Conservation (phyloP, 805 yeast species). For the Wickerhamomyces mucosus region DNA sequence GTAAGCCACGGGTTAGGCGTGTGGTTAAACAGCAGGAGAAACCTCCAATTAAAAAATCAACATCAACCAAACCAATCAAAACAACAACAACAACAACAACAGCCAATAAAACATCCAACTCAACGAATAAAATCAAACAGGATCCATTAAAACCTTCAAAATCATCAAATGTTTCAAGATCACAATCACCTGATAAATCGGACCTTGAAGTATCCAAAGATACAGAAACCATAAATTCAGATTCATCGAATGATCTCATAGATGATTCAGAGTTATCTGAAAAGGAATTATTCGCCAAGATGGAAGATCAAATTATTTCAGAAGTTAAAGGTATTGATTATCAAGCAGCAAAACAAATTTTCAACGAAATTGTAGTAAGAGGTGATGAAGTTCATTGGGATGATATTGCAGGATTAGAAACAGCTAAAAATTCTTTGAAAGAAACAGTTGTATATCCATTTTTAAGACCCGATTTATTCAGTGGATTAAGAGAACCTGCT, state of each 20-base stretch:
- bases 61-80: slow-evolving; percentile 1
- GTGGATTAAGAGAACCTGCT: slow-evolving; percentile 90
- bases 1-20: slow-evolving; percentile 2
- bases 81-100: slow-evolving; percentile 4
- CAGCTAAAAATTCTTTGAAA: slow-evolving; percentile 80
- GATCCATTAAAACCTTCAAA: no score
- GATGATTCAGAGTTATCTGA: slow-evolving; percentile 19
- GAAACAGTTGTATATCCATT: slow-evolving; percentile 97
- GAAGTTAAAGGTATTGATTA: slow-evolving; percentile 63
- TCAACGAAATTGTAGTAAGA: slow-evolving; percentile 80
- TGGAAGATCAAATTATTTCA: slow-evolving; percentile 25
- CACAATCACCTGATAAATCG: slow-evolving; percentile 12
- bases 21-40: slow-evolving; percentile 1
- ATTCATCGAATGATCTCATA: slow-evolving; percentile 7
- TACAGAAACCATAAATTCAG: slow-evolving; percentile 16
- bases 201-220: slow-evolving; percentile 9
- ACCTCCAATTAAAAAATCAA: slow-evolving; percentile 2
- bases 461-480: slow-evolving; percentile 84
- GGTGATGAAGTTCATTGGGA: slow-evolving; percentile 96
- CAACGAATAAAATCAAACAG: not conserved
- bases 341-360: slow-evolving; percentile 69
- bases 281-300: slow-evolving; percentile 19
- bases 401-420: slow-evolving; percentile 87
- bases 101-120: slow-evolving; percentile 4
- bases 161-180: slow-evolving; percentile 7